phyloP scores from a whole-genome alignment of 768 basidiomycete species.

The Tricholoma sp. region DNA sequence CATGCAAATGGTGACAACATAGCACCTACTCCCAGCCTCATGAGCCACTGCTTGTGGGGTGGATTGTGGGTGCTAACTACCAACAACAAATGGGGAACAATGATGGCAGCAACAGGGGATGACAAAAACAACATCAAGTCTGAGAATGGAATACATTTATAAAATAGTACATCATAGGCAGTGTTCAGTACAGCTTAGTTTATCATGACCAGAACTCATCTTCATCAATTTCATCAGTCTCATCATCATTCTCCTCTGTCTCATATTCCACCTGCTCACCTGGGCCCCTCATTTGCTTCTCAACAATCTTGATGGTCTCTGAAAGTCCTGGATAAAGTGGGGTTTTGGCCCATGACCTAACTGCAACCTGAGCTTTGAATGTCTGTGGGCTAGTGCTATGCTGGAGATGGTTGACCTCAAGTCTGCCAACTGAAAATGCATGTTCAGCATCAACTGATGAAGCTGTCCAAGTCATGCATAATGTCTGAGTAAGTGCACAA shows the following conservation, averaged over 20 bases:
- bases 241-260: not conserved
- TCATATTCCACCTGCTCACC: not conserved
- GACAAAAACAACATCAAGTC: not conserved
- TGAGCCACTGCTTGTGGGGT: too few species aligned
- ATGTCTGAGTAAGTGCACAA: not conserved
- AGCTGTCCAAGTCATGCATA: not conserved
- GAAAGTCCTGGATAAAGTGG: too few species aligned
- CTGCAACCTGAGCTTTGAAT: conserved; percentile 26
- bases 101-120: too few species aligned
- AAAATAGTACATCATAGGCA: too few species aligned
- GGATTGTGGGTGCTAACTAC: too few species aligned
- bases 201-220: not conserved
- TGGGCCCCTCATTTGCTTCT: conserved; percentile 1
- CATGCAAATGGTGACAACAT: too few species aligned
- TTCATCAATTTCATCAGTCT: not conserved
- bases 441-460: conserved; percentile 31
- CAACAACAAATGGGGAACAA: too few species aligned
- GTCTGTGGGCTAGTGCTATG: conserved; percentile 27
- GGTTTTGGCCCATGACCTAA: conserved; percentile 25
- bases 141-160: too few species aligned
- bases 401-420: conserved; percentile 28
- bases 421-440: conserved; percentile 27
- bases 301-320: conserved; percentile 15
- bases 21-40: too few species aligned
- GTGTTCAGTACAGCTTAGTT: too few species aligned